phyloP scores from a whole-genome alignment of 495 filamentous ascomycete genomes.

The Margaritispora aquatica region DNA sequence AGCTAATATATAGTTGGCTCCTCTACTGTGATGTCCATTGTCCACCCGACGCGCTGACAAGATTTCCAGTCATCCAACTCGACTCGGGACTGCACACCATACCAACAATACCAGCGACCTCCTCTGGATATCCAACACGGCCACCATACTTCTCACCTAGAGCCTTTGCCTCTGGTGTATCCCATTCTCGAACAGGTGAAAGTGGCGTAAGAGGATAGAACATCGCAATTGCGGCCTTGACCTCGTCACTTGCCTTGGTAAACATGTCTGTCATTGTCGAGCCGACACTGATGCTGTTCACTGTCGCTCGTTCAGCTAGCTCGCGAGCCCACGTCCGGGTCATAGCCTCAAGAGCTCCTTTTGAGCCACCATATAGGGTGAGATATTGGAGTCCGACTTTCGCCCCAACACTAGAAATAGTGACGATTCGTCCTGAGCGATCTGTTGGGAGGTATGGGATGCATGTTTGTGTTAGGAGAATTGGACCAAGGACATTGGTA shows the following conservation, averaged over 20 bases:
- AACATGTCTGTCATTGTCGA: slow-evolving; percentile 71
- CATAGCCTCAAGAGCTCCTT: slow-evolving; percentile 85
- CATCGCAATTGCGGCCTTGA: background rate
- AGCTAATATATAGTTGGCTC: no score
- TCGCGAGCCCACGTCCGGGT: slow-evolving; percentile 83
- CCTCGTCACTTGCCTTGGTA: background rate
- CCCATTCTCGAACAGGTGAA: slow-evolving; percentile 20
- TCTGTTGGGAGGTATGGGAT: slow-evolving; percentile 62
- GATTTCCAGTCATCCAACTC: slow-evolving; percentile 73
- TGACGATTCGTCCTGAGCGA: slow-evolving; percentile 72
- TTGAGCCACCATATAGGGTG: slow-evolving; percentile 76
- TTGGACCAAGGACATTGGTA: slow-evolving; percentile 76
- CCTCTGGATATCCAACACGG: slow-evolving; percentile 58
- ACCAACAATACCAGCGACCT: slow-evolving; percentile 76
- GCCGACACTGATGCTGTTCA: slow-evolving; percentile 83
- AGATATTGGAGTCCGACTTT: slow-evolving; percentile 61
- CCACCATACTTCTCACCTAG: slow-evolving; percentile 58
- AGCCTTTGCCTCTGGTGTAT: slow-evolving; percentile 49
- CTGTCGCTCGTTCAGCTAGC: slow-evolving; percentile 65
- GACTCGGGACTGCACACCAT: slow-evolving; percentile 72
- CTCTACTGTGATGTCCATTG: background rate
- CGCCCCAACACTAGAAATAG: slow-evolving; percentile 64
- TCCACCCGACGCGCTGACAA: slow-evolving; percentile 78
- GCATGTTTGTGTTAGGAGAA: slow-evolving; percentile 69
- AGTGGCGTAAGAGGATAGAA: background rate